phyloP scores from a whole-genome alignment of 164 flowering plant genomes.

The Tetracentron sinense region DNA sequence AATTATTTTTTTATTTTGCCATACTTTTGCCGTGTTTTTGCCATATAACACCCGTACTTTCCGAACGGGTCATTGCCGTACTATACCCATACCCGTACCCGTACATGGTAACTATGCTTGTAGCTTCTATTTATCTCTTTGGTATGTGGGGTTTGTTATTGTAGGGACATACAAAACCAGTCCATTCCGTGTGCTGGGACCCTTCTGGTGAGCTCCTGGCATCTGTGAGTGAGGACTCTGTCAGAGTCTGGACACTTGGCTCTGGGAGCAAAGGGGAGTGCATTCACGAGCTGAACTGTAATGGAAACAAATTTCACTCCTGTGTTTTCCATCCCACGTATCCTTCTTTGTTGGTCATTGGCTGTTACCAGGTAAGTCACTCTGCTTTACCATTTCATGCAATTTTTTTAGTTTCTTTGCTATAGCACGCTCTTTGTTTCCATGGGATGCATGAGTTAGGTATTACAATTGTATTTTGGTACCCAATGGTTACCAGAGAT shows the following conservation, averaged over 20 bases:
- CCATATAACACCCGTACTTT: too few species aligned
- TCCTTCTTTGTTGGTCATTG: conserved; percentile 56
- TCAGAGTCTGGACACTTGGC: conserved; percentile 66
- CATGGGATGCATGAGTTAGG: background rate
- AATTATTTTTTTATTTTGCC: too few species aligned
- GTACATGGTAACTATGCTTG: too few species aligned
- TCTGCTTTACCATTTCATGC: conserved; percentile 2
- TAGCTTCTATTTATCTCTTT: background rate
- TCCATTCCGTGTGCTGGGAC: conserved; percentile 72
- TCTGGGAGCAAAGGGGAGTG: conserved; percentile 51
- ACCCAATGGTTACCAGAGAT: too few species aligned
- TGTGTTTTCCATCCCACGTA: conserved; percentile 73
- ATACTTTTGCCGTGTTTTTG: too few species aligned
- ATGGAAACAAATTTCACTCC: conserved; percentile 52
- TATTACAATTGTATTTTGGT: too few species aligned
- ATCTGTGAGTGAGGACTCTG: conserved; percentile 69
- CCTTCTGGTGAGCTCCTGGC: conserved; percentile 66
- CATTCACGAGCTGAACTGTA: conserved; percentile 58
- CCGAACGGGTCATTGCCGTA: too few species aligned
- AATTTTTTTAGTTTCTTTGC: background rate
- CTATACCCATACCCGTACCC: too few species aligned
- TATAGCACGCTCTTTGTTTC: background rate
- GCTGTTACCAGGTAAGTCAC: conserved; percentile 64
- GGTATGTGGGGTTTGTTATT: background rate
- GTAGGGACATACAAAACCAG: conserved; percentile 58